A percentile compares a stretch with the other conserved stretches of the same genome.
Evolutionary conservation across 2,329 filamentous ascomycete genomes (phyloP).

Genomic region (Emmonsia crescens): DNA sequence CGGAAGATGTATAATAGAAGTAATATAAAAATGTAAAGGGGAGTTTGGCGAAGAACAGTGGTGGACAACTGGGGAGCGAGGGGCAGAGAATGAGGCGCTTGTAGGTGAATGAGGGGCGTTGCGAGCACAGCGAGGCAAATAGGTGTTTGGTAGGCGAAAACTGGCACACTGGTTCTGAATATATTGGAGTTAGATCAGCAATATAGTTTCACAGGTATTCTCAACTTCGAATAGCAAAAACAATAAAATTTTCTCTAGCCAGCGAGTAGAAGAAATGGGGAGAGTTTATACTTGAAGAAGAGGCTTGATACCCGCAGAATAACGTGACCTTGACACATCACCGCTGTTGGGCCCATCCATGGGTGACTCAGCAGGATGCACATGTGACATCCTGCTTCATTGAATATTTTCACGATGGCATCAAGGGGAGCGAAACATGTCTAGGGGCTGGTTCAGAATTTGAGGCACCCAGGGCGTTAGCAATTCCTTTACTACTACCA

Average conservation of each 20-base stretch:
- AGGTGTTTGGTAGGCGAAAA: neutral
- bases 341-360: too few relatives aligned
- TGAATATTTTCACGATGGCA: too few relatives aligned
- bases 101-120: slow-evolving; percentile 12
- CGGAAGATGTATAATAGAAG: slow-evolving; percentile 3
- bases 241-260: neutral
- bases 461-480: too few relatives aligned
- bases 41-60: neutral
- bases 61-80: slow-evolving; percentile 2
- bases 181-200: neutral
- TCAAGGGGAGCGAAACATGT: too few relatives aligned
- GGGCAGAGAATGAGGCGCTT: slow-evolving; percentile 9
- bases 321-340: too few relatives aligned
- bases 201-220: neutral
- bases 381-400: too few relatives aligned
- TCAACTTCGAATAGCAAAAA: neutral
- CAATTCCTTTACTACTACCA: too few relatives aligned
- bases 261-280: neutral
- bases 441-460: too few relatives aligned
- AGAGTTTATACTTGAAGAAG: too few relatives aligned
- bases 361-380: too few relatives aligned
- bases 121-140: neutral
- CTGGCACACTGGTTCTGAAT: neutral
- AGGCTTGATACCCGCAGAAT: too few relatives aligned
- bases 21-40: neutral